A percentile compares a stretch with the other conserved stretches of the same genome.
Evolutionary conservation across 1,284 basidiomycete species (phyloP).

Genomic region (Porogramme epimiltina): DNA sequence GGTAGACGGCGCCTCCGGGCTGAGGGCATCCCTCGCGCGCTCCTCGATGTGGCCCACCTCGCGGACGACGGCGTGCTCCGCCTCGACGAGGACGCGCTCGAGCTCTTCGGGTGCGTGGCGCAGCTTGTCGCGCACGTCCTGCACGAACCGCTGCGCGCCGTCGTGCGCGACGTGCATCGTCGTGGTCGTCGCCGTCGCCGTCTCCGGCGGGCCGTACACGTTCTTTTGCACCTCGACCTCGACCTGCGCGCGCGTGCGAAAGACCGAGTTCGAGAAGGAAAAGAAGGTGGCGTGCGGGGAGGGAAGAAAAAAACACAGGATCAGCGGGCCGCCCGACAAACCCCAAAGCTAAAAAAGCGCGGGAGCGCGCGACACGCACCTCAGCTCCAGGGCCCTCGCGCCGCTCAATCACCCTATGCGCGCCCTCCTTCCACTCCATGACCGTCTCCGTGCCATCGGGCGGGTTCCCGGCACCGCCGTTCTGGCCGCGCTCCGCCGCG

Average conservation of each 20-base stretch:
- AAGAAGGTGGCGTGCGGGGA: too few species aligned
- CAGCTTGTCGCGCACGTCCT: slow-evolving; percentile 31
- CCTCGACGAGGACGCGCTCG: slow-evolving; percentile 31
- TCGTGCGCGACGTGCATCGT: slow-evolving; percentile 29
- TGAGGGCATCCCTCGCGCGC: too few species aligned
- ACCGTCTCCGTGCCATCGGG: slow-evolving; percentile 47
- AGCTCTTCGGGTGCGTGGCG: slow-evolving; percentile 32
- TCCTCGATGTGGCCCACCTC: slow-evolving; percentile 19
- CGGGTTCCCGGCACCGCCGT: slow-evolving; percentile 33
- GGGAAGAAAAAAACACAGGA: background rate
- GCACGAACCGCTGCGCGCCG: slow-evolving; percentile 27
- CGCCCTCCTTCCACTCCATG: slow-evolving; percentile 71
- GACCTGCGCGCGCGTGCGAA: slow-evolving; percentile 31
- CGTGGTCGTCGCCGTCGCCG: slow-evolving; percentile 16
- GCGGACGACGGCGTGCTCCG: slow-evolving; percentile 26
- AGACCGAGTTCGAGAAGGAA: slow-evolving; percentile 29
- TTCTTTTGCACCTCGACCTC: slow-evolving; percentile 64
- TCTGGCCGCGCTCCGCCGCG: background rate
- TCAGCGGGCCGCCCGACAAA: slow-evolving; percentile 5
- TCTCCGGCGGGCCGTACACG: slow-evolving; percentile 33
- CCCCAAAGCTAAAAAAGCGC: slow-evolving; percentile 7
- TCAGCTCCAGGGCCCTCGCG: slow-evolving; percentile 60
- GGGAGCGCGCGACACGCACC: slow-evolving; percentile 45
- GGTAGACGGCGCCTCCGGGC: slow-evolving; percentile 37
- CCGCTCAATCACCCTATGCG: slow-evolving; percentile 67